phyloP scores from a whole-genome alignment of 306 rosid genomes.

The Medicago arabica region DNA sequence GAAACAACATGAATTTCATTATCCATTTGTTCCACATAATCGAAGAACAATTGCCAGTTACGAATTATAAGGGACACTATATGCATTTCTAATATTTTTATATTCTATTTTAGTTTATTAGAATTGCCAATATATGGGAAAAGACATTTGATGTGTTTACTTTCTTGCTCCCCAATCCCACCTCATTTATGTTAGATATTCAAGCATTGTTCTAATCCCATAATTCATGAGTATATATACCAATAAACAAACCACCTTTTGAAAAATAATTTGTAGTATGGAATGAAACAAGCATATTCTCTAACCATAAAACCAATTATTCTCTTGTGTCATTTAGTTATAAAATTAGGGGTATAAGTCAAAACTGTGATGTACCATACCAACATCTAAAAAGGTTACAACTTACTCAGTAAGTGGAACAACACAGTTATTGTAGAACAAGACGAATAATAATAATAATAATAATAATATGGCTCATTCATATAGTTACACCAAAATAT shows the following conservation, averaged over 20 bases:
- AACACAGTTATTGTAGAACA: slow-evolving; percentile 6
- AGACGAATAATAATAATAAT: slow-evolving; percentile 23
- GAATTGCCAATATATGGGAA: too few relatives aligned
- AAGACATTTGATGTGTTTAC: neutral
- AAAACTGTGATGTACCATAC: neutral
- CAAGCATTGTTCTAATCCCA: too few relatives aligned
- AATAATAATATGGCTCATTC: neutral
- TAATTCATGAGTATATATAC: too few relatives aligned
- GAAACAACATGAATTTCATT: neutral
- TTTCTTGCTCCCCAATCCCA: neutral
- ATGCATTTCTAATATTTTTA: neutral
- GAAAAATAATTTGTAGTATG: too few relatives aligned
- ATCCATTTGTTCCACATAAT: neutral
- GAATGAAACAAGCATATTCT: neutral
- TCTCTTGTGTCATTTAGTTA: slow-evolving; percentile 8
- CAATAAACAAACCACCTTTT: too few relatives aligned
- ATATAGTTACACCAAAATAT: neutral
- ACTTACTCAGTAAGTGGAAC: neutral
- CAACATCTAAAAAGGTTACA: neutral
- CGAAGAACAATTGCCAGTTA: neutral
- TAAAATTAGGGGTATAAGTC: slow-evolving; percentile 6
- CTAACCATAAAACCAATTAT: neutral
- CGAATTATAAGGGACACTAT: too few relatives aligned
- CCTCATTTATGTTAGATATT: neutral
- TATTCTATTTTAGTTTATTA: too few relatives aligned